A percentile compares a stretch with the other conserved stretches of the same genome.
These are phyloP conservation scores for Exophiala oligosperma DNA, from an alignment of 2,329 filamentous ascomycete genomes.

Conservation along the genomic window DNA sequence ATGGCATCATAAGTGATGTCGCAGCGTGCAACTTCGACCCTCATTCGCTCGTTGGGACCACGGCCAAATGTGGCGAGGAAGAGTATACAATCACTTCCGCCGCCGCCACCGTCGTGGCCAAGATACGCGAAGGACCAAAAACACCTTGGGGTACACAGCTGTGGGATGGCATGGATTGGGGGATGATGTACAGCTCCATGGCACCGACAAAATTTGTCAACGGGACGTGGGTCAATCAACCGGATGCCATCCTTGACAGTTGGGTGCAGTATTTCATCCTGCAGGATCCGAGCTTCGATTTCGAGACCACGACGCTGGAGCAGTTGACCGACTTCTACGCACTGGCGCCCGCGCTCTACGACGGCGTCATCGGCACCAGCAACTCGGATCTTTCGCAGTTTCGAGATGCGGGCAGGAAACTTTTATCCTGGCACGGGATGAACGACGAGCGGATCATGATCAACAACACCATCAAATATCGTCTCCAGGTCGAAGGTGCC, in stretches of 20 bases:
- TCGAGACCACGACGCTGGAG: conserved; percentile 32
- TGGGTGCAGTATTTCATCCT: conserved; percentile 39
- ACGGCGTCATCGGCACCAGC: conserved; percentile 37
- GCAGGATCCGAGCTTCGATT: conserved; percentile 34
- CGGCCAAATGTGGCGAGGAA: conserved; percentile 5
- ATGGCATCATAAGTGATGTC: conserved; percentile 27
- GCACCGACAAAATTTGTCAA: background rate
- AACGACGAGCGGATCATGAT: conserved; percentile 39
- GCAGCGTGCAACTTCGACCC: conserved; percentile 14
- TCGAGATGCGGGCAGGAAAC: conserved; percentile 39
- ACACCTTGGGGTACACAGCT: conserved; percentile 23
- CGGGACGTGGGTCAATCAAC: conserved; percentile 8
- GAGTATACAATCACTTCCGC: conserved; percentile 30
- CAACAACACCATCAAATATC: conserved; percentile 39
- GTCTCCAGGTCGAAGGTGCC: conserved; percentile 17
- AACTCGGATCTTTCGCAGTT: conserved; percentile 41
- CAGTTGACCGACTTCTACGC: conserved; percentile 30
- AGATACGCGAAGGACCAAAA: conserved; percentile 35
- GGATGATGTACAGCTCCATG: conserved; percentile 15
- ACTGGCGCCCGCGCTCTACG: conserved; percentile 33
- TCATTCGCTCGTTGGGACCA: background rate
- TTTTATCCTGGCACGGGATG: conserved; percentile 47
- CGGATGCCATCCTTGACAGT: conserved; percentile 33
- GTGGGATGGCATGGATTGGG: conserved; percentile 36
- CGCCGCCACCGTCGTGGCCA: conserved; percentile 34